A percentile compares a stretch with the other conserved stretches of the same genome.
Conservation (phyloP, 305 asterid species). For the Fraxinus angustifolia region DNA sequence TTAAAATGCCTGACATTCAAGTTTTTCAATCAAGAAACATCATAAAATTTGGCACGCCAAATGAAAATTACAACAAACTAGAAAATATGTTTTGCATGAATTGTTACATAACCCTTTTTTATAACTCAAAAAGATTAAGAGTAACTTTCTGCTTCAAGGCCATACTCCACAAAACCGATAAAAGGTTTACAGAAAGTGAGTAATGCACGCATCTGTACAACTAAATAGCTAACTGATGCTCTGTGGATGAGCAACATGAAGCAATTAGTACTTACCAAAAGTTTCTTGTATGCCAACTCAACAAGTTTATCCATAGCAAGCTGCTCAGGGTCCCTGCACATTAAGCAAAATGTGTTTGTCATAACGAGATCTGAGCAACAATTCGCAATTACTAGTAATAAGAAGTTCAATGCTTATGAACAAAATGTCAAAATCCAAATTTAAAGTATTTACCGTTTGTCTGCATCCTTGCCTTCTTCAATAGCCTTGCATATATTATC, state of each 20-base stretch:
- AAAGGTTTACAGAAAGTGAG: neutral
- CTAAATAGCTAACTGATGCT: slow-evolving; percentile 8
- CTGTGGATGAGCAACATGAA: slow-evolving; percentile 5
- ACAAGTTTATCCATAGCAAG: slow-evolving; percentile 79
- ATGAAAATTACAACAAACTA: neutral
- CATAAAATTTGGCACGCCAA: neutral
- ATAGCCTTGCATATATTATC: slow-evolving; percentile 48
- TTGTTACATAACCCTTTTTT: neutral
- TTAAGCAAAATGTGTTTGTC: slow-evolving; percentile 16
- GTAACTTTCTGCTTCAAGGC: slow-evolving; percentile 3
- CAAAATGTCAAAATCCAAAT: slow-evolving; percentile 9
- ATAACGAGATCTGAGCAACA: slow-evolving; percentile 16
- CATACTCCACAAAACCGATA: slow-evolving; percentile 3
- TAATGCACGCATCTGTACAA: neutral
- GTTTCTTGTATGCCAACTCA: slow-evolving; percentile 82
- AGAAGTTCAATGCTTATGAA: slow-evolving; percentile 12
- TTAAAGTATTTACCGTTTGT: slow-evolving; percentile 47
- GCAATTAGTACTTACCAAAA: slow-evolving; percentile 58
- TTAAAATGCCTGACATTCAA: neutral
- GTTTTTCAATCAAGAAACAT: neutral
- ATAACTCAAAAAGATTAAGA: neutral
- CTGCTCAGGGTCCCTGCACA: slow-evolving; percentile 77
- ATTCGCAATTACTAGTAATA: neutral
- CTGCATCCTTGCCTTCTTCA: slow-evolving; percentile 47
- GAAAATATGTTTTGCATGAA: slow-evolving; percentile 1